Evolutionary conservation across 345 rosid species (phyloP), one percentile per base, ranked within the genome.

Genomic region (Citrus glauca): DNA sequence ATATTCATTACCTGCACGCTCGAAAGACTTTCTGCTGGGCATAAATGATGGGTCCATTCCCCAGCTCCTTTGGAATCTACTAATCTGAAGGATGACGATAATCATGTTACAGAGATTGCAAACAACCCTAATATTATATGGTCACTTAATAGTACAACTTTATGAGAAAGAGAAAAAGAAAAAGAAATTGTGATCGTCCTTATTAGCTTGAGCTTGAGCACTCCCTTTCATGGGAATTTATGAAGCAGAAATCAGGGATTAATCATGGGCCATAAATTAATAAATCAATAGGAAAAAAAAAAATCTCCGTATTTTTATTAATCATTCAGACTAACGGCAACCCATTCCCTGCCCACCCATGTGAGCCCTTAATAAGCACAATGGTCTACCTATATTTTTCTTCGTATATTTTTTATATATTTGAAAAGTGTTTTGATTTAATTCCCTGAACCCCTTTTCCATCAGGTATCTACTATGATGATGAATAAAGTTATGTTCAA

Each of bases 11-110:
- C 99, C 98, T 84, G 98, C 99, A 20, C 97, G 96, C 80, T 95
- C 99, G 10, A 95, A 95, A n/a, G 96, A 83, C 78, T 92, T 95
- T 82, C 99, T 91, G 76, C 98, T 92, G 4, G 99, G 98, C 99
- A 95, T 95, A 78, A 82, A 91, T n/a, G 93, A 83, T 50, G 89
- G 95, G 79, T 95, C 98, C 99, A 95, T 95, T 80, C 97, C 98
- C 99, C 97, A 93, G 83, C 88, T 90, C 85, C 86, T 84, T 78
- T 93, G 98, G 85, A 95, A 93, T 77, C 88, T 84, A 64, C 75
- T 75, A 35, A 93, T 91, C 99, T 93, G 85, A 68, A 85, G 33
- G 3, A 50, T 33, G 4, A 35, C 25, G 48, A 57, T 30, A 40
- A 4, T 45, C 11, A 48, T 28, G 37, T 59, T 28, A 7, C 59